A percentile compares a stretch with the other conserved stretches of the same genome.
phyloP scores from a whole-genome alignment of 2,329 filamentous ascomycete genomes.

The Neopestalotiopsis sp. region DNA sequence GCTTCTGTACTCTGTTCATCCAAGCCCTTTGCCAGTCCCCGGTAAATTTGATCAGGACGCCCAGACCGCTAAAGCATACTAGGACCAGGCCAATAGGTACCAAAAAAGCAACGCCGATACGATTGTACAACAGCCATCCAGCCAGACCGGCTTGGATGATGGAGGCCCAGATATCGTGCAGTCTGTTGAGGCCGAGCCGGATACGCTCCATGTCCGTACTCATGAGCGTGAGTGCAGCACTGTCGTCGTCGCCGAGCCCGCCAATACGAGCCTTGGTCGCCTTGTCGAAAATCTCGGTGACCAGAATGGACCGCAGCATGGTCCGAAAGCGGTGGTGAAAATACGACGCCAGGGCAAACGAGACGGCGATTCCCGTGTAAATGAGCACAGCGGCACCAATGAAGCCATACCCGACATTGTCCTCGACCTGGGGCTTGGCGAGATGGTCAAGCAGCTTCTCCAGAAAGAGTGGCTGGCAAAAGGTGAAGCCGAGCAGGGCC shows the following conservation, averaged over 20 bases:
- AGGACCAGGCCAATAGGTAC: constrained; percentile 52
- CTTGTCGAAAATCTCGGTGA: constrained; percentile 40
- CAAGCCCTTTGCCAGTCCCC: constrained; percentile 37
- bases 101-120: constrained; percentile 53
- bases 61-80: constrained; percentile 23
- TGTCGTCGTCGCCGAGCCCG: constrained; percentile 37
- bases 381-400: constrained; percentile 18
- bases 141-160: constrained; percentile 48
- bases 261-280: constrained; percentile 31
- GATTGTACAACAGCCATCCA: constrained; percentile 51
- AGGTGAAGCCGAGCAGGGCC: constrained; percentile 45
- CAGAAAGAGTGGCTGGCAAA: constrained; percentile 51
- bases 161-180: constrained; percentile 50
- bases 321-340: constrained; percentile 17
- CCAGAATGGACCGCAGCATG: constrained; percentile 41
- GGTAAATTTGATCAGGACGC: constrained; percentile 33
- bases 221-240: constrained; percentile 53
- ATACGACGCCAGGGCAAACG: constrained; percentile 35
- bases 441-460: constrained; percentile 41
- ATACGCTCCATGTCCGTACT: constrained; percentile 52
- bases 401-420: constrained; percentile 21
- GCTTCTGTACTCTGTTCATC: constrained; percentile 42
- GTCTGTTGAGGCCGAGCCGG: constrained; percentile 34
- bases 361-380: constrained; percentile 17
- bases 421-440: constrained; percentile 20